These are phyloP conservation scores for Phytophthora ohioensis DNA, from an alignment of 352 stramenopile genomes.

Conservation along the genomic window DNA sequence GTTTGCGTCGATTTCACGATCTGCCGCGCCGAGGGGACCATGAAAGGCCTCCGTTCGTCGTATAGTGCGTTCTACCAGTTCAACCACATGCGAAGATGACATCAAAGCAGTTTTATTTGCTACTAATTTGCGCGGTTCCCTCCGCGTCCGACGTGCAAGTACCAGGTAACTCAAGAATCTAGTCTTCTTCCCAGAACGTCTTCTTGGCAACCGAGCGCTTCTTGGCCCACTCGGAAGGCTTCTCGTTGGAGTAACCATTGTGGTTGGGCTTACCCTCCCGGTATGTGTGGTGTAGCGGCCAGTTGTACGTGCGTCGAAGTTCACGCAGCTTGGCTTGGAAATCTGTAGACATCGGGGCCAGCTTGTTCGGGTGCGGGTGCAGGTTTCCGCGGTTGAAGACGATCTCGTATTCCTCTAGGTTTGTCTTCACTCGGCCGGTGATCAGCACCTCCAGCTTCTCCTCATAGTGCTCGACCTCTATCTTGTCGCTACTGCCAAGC, in stretches of 20 bases:
- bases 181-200: constrained; percentile 55
- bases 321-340: constrained; percentile 50
- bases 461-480: constrained; percentile 52
- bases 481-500: constrained; percentile 20
- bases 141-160: constrained; percentile 10
- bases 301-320: constrained; percentile 41
- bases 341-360: constrained; percentile 47
- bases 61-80: constrained; percentile 18
- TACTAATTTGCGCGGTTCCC: background rate
- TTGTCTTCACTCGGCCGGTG: constrained; percentile 46
- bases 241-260: constrained; percentile 54
- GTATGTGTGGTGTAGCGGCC: constrained; percentile 55
- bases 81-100: background rate
- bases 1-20: constrained; percentile 57
- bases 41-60: constrained; percentile 56
- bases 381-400: constrained; percentile 78
- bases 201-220: constrained; percentile 39
- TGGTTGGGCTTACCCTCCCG: constrained; percentile 49
- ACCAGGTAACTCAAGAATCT: constrained; percentile 19
- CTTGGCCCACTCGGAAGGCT: constrained; percentile 52
- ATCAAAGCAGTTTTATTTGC: constrained; percentile 18
- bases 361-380: constrained; percentile 54
- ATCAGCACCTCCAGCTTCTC: constrained; percentile 61
- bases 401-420: constrained; percentile 33
- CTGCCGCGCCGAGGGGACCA: constrained; percentile 34